Conservation (phyloP, 257 asterid species). For the Anisodus acutangulus region DNA sequence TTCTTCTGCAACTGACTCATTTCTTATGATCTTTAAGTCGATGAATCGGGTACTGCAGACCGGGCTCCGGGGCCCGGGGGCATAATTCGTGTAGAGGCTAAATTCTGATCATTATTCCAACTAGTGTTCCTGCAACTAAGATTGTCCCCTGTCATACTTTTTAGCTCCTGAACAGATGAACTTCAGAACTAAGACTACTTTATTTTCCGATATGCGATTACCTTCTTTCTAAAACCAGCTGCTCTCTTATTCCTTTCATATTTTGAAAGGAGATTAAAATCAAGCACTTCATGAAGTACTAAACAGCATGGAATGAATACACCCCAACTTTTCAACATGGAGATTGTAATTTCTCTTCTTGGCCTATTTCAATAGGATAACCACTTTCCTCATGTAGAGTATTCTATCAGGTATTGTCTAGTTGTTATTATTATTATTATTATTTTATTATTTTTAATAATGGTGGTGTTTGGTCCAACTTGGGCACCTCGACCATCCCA, state of each 20-base stretch:
- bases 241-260: too few species aligned
- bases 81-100: background rate
- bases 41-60: background rate
- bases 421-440: background rate
- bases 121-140: background rate
- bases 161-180: too few species aligned
- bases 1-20: background rate
- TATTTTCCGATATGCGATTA: too few species aligned
- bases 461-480: background rate
- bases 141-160: too few species aligned
- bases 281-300: too few species aligned
- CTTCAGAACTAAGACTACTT: too few species aligned
- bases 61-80: too few species aligned
- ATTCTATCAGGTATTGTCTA: background rate
- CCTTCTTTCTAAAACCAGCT: too few species aligned
- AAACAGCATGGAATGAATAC: too few species aligned
- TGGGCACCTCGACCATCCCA: background rate
- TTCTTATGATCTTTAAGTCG: background rate
- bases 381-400: background rate
- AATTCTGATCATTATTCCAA: background rate
- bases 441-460: too few species aligned
- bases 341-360: background rate
- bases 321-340: background rate
- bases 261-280: too few species aligned
- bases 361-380: background rate